These are phyloP conservation scores for Podospora australis DNA, from an alignment of 495 filamentous ascomycete genomes.

Conservation along the genomic window DNA sequence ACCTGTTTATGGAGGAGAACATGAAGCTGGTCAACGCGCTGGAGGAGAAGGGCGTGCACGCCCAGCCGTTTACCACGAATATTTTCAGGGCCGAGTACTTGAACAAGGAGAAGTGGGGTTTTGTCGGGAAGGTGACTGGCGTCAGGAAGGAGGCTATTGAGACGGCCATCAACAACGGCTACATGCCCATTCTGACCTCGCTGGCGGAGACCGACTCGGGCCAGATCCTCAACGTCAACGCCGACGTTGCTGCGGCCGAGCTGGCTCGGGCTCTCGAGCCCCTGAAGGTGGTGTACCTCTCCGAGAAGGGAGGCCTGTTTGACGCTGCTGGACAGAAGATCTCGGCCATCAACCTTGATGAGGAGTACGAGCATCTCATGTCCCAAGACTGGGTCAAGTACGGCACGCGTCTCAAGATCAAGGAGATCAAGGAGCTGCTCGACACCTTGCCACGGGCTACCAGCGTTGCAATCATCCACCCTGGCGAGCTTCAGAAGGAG, in stretches of 20 bases:
- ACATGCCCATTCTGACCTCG: constrained; percentile 89
- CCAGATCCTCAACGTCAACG: constrained; percentile 95
- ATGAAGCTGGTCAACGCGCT: constrained; percentile 89
- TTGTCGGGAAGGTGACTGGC: constrained; percentile 90
- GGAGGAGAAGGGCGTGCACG: constrained; percentile 84
- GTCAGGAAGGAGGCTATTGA: constrained; percentile 90
- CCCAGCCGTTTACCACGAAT: constrained; percentile 84
- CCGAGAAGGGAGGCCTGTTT: constrained; percentile 94
- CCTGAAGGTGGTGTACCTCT: constrained; percentile 96
- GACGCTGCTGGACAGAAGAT: constrained; percentile 95
- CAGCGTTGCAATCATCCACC: constrained; percentile 96
- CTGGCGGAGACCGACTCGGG: constrained; percentile 94
- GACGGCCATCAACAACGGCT: constrained; percentile 84
- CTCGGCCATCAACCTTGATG: constrained; percentile 94
- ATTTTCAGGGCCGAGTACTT: constrained; percentile 95
- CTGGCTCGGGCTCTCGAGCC: constrained; percentile 84
- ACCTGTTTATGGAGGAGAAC: constrained; percentile 93
- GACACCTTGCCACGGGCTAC: constrained; percentile 82
- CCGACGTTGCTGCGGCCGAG: constrained; percentile 93
- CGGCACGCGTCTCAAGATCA: constrained; percentile 95
- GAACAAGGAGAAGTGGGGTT: constrained; percentile 88
- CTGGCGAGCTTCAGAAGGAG: constrained; percentile 89
- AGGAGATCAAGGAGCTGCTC: constrained; percentile 93
- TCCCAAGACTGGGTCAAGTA: constrained; percentile 92
- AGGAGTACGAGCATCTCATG: constrained; percentile 95